These are phyloP conservation scores for Gymnopilus dilepis DNA, from an alignment of 768 basidiomycete species.

Conservation along the genomic window DNA sequence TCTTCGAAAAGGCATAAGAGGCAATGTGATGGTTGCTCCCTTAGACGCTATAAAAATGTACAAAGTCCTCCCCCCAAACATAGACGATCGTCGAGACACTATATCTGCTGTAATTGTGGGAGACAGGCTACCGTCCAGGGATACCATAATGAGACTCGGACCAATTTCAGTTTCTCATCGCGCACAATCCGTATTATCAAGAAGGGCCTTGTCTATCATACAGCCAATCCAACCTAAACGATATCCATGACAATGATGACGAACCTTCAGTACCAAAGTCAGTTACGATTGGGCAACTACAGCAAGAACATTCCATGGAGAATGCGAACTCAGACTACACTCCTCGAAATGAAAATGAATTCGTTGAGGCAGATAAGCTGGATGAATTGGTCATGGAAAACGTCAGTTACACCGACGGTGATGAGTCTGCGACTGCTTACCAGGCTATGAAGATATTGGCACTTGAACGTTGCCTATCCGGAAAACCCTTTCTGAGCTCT, in stretches of 20 bases:
- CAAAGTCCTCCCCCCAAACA: background rate
- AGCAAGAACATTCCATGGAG: background rate
- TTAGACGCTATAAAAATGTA: background rate
- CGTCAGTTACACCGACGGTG: background rate
- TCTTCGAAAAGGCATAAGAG: background rate
- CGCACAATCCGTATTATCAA: background rate
- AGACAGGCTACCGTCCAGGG: background rate
- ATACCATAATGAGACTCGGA: background rate
- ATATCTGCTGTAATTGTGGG: background rate
- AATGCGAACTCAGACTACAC: background rate
- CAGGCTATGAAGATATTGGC: slow-evolving; percentile 13
- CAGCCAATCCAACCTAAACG: background rate
- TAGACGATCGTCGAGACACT: background rate
- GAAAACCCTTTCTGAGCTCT: background rate
- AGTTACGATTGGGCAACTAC: background rate
- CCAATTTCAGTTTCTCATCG: background rate
- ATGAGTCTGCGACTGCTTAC: background rate
- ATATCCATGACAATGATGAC: background rate
- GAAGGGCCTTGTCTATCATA: background rate
- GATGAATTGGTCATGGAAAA: background rate
- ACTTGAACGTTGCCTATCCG: background rate
- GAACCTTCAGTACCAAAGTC: background rate
- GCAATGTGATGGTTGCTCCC: background rate
- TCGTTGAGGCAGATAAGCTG: background rate
- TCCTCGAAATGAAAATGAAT: background rate